Percentiles rank a stretch among this genome's conserved stretches.
These are phyloP conservation scores for Pseudogymnoascus sp. DNA, from an alignment of 2,329 filamentous ascomycete species.

Conservation along the genomic window DNA sequence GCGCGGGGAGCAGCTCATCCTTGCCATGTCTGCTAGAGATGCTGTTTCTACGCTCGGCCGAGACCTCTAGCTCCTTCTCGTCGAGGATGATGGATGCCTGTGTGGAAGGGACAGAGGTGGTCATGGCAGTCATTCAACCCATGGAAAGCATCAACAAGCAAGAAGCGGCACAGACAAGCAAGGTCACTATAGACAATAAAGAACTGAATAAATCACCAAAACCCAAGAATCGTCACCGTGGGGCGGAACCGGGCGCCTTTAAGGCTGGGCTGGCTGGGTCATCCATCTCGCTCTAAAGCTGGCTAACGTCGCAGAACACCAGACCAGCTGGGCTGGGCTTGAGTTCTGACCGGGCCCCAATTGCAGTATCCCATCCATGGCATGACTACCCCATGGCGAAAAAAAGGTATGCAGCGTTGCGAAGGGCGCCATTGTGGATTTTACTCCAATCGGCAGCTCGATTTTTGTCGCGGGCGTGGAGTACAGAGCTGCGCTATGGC, in stretches of 20 bases:
- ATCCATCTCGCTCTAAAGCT: neutral
- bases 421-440: neutral
- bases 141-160: neutral
- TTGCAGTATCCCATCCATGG: neutral
- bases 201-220: neutral
- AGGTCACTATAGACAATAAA: neutral
- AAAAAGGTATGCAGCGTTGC: neutral
- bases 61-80: neutral
- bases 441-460: constrained; percentile 1
- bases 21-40: neutral
- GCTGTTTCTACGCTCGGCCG: neutral
- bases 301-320: neutral
- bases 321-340: neutral
- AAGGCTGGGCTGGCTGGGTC: neutral
- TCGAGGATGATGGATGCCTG: neutral
- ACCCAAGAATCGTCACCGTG: neutral
- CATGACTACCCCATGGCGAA: neutral
- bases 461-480: neutral
- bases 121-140: constrained; percentile 2
- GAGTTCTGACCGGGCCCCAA: neutral
- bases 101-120: constrained; percentile 3
- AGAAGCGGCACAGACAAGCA: neutral
- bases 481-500: neutral
- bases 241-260: neutral
- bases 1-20: neutral